Conservation (phyloP, 2,329 filamentous ascomycete species). For the Penicillium digitatum region DNA sequence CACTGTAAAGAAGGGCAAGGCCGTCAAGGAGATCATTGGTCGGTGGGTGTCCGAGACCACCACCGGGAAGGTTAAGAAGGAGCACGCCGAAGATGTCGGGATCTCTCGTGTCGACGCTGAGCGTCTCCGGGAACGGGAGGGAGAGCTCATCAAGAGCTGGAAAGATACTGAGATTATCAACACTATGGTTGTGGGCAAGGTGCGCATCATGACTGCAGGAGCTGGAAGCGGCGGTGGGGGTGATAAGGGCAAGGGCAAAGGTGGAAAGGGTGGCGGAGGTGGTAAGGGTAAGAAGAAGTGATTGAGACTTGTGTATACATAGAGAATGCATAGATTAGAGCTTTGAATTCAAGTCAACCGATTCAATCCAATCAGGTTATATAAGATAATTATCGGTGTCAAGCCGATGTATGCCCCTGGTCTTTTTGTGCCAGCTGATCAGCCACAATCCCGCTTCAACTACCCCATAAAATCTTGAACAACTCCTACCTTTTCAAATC, state of each 20-base stretch:
- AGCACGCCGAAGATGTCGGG: conserved; percentile 56
- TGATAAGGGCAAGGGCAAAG: conserved; percentile 23
- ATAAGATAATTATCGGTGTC: not conserved
- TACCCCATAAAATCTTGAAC: not conserved
- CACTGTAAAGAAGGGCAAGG: conserved; percentile 86
- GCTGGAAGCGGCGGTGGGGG: conserved; percentile 45
- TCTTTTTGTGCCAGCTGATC: not conserved
- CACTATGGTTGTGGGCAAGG: conserved; percentile 72
- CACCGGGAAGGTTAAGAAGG: conserved; percentile 44
- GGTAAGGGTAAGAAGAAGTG: conserved; percentile 43
- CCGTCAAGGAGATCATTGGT: conserved; percentile 82
- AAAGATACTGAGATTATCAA: conserved; percentile 81
- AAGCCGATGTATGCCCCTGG: not conserved
- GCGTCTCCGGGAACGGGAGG: conserved; percentile 77
- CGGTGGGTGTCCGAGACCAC: conserved; percentile 67
- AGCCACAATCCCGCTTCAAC: not conserved
- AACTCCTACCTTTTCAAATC: not conserved
- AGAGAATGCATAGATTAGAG: conserved; percentile 4
- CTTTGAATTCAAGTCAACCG: not conserved
- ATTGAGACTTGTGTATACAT: not conserved
- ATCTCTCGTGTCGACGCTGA: conserved; percentile 57
- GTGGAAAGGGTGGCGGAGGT: conserved; percentile 25
- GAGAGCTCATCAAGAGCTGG: conserved; percentile 75
- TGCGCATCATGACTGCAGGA: conserved; percentile 71
- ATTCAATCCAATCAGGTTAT: not conserved